A percentile compares a stretch with the other conserved stretches of the same genome.
Evolutionary conservation across 257 asterid species (phyloP).

Genomic region (Ilex aquifolium): DNA sequence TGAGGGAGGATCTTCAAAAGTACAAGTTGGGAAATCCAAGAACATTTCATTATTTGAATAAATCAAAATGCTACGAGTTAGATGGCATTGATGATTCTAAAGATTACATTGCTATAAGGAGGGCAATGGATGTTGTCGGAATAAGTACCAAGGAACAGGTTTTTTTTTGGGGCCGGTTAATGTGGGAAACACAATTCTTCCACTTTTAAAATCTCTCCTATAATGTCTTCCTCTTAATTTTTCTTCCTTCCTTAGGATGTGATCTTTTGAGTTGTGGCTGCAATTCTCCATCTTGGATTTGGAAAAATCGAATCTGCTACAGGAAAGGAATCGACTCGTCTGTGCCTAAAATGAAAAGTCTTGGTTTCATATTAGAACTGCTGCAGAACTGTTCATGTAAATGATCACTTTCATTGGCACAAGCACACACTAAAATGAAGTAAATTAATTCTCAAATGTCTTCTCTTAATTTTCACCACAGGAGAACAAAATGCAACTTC

Average conservation of each 20-base stretch:
- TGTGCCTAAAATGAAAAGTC: constrained; percentile 24
- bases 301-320: constrained; percentile 26
- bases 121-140: constrained; percentile 28
- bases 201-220: background rate
- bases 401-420: constrained; percentile 1
- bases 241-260: constrained; percentile 17
- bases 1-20: constrained; percentile 19
- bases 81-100: constrained; percentile 20
- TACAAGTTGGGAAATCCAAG: constrained; percentile 19
- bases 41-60: constrained; percentile 21
- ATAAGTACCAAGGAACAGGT: constrained; percentile 22
- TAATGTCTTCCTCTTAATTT: background rate
- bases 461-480: no score
- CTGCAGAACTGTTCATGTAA: constrained; percentile 19
- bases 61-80: constrained; percentile 19
- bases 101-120: constrained; percentile 21
- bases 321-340: constrained; percentile 23
- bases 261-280: constrained; percentile 28
- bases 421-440: background rate
- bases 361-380: constrained; percentile 21
- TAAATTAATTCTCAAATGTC: background rate
- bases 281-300: constrained; percentile 25
- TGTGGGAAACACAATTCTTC: background rate
- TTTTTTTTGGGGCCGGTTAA: background rate
- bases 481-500: no score